phyloP scores from a whole-genome alignment of 1,284 basidiomycete species.

The Microbotryum intermedium region DNA sequence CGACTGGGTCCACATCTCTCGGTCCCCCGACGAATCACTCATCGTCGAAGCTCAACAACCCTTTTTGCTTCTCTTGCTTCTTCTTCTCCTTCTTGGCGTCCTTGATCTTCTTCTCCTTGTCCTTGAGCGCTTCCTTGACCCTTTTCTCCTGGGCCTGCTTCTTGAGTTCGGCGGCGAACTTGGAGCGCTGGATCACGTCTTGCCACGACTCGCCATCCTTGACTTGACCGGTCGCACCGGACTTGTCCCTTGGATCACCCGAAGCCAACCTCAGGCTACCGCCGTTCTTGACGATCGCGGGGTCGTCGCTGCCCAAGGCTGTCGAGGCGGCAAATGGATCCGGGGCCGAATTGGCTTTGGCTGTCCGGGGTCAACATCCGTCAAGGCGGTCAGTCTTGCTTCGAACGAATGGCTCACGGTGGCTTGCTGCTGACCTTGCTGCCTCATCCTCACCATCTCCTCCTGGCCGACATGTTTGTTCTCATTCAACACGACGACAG shows the following conservation, averaged over 20 bases:
- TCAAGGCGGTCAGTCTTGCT: no score
- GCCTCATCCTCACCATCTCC: conserved; percentile 20
- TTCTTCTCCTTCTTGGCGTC: conserved; percentile 5
- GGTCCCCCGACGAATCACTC: no score
- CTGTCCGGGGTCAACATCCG: neutral
- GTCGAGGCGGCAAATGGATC: conserved; percentile 9
- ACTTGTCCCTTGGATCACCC: conserved; percentile 1
- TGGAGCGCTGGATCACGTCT: conserved; percentile 11
- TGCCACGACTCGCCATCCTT: conserved; percentile 16
- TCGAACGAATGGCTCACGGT: no score
- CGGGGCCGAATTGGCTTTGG: neutral
- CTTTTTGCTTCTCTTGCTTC: conserved; percentile 13
- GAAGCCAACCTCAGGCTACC: conserved; percentile 19
- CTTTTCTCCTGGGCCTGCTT: neutral
- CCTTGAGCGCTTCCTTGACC: neutral
- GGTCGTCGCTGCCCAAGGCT: neutral
- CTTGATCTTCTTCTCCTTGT: conserved; percentile 4
- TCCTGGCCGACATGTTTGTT: conserved; percentile 19
- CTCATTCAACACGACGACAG: conserved; percentile 26
- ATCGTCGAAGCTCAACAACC: no score
- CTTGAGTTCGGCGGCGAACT: neutral
- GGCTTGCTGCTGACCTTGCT: conserved; percentile 6
- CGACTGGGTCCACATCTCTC: no score
- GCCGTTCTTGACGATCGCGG: neutral
- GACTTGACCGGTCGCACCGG: neutral